Evolutionary conservation across 1,284 basidiomycete genomes (phyloP).

Genomic region (Microbotryum violaceum): DNA sequence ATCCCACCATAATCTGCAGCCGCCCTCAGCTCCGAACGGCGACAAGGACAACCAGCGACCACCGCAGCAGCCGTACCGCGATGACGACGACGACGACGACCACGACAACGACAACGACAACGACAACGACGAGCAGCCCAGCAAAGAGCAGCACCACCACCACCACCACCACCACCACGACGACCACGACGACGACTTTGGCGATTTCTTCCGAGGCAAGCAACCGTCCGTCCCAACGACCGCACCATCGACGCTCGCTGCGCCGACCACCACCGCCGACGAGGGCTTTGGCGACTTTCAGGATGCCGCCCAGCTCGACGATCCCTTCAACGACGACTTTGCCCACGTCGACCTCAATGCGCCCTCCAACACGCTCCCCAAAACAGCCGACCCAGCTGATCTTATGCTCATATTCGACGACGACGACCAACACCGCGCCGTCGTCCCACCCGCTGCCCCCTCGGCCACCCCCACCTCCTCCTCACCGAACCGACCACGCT

Average conservation of each 20-base stretch:
- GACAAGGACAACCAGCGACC: too few relatives aligned
- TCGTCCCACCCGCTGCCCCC: background rate
- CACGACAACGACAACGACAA: conserved; percentile 49
- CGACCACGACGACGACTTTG: conserved; percentile 65
- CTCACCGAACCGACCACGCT: background rate
- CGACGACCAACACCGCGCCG: conserved; percentile 4
- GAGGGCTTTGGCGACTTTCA: conserved; percentile 56
- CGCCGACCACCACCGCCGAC: background rate
- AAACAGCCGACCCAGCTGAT: conserved; percentile 5
- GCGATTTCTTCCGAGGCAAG: conserved; percentile 56
- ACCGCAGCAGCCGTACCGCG: conserved; percentile 25
- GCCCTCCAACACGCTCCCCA: background rate
- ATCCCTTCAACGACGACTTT: background rate
- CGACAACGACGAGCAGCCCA: conserved; percentile 64
- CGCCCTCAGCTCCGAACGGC: too few relatives aligned
- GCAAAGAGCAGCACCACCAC: background rate
- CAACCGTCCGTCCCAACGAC: conserved; percentile 32
- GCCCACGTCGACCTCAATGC: background rate
- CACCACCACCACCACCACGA: conserved; percentile 53
- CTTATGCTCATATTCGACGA: conserved; percentile 25
- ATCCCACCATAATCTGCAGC: background rate
- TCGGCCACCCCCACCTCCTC: conserved; percentile 6
- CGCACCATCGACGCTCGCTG: background rate
- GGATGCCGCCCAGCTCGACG: conserved; percentile 39
- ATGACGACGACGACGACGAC: conserved; percentile 58